Evolutionary conservation across 306 rosid species (phyloP).

Genomic region (Cucumis cinereus): DNA sequence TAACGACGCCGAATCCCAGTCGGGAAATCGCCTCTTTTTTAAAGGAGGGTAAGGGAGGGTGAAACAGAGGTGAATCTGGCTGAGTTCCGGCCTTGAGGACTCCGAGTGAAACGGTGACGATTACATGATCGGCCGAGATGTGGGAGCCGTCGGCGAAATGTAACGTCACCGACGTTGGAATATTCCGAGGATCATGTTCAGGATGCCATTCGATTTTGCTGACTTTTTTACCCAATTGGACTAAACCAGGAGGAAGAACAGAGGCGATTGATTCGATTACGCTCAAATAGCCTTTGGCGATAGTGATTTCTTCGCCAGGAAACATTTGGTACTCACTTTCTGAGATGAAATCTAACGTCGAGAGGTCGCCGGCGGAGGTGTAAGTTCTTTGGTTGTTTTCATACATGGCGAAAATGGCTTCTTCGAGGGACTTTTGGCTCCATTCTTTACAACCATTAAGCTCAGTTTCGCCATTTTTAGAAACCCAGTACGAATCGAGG

Average conservation of each 20-base stretch:
- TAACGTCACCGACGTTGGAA: constrained; percentile 56
- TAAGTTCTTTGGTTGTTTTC: constrained; percentile 74
- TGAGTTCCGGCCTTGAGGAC: constrained; percentile 73
- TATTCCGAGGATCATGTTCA: background rate
- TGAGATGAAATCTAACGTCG: constrained; percentile 49
- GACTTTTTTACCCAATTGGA: constrained; percentile 58
- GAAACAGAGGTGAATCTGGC: constrained; percentile 49
- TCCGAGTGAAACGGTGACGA: constrained; percentile 81
- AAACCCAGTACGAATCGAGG: constrained; percentile 41
- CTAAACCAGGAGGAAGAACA: constrained; percentile 55
- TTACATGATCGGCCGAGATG: constrained; percentile 72
- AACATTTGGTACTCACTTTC: constrained; percentile 86
- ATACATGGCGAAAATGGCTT: constrained; percentile 64
- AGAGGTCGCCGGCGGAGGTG: constrained; percentile 74
- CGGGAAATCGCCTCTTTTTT: constrained; percentile 75
- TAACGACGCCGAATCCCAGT: constrained; percentile 95
- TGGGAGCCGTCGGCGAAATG: constrained; percentile 66
- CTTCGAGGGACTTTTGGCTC: constrained; percentile 46
- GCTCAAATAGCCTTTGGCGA: constrained; percentile 72
- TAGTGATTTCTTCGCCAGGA: constrained; percentile 82
- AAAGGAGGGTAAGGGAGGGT: constrained; percentile 68
- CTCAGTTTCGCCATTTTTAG: constrained; percentile 27
- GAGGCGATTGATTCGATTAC: constrained; percentile 59
- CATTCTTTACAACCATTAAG: constrained; percentile 39
- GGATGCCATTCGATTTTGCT: constrained; percentile 58